Base-by-base conservation (phyloP, 768 basidiomycete species). In the Suillus bovinus region DNA sequence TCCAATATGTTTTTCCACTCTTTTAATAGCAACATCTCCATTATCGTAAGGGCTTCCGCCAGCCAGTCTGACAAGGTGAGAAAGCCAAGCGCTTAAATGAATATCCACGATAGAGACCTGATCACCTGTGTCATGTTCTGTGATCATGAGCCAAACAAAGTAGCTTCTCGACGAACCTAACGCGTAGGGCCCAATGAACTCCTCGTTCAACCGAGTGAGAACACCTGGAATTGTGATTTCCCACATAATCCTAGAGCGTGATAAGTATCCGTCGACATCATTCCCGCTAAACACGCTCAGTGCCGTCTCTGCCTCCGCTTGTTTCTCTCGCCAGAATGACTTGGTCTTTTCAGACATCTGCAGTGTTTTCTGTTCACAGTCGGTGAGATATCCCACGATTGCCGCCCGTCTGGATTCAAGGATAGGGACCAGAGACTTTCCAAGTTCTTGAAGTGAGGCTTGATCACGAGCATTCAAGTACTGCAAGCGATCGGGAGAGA, bases 61-160 rank as follows among this genome's bases (percentile, higher is more conserved):
- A 1, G 82, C 78, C 22, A 92, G 77, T 56, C 68, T 71, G 24
- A 86, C 82, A 5, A 93, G 66, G 31, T 86, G 82, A 11, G 84
- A 76, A 36, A 94, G 70, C 92, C 91, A 96, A 31, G 85, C 86
- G 10, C 85, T 86, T 22, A 94, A 81, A 69, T 94, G 93, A 60
- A 94, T 76, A 71, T 95, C 94, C 16, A 88, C 90, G 53, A 93
- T 76, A 7, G 89, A 92, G 67, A 93, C 72, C 65, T 95, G 92
- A 68, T 95, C 93, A 20, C 93, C 93, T 91, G 38, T 10, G 10
- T 56, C 17, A 3, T 6, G 17, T 56, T 11, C 11, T 39, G 24
- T 56, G 4, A 56, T 29, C 17, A 17, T 38, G 24, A 39, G 17
- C 36, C 27, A 17, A 17, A n/a, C 10, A 49, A 34, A 8, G 22